Evolutionary conservation across 2,329 filamentous ascomycete species (phyloP).

Genomic region (Colletotrichum phormii): DNA sequence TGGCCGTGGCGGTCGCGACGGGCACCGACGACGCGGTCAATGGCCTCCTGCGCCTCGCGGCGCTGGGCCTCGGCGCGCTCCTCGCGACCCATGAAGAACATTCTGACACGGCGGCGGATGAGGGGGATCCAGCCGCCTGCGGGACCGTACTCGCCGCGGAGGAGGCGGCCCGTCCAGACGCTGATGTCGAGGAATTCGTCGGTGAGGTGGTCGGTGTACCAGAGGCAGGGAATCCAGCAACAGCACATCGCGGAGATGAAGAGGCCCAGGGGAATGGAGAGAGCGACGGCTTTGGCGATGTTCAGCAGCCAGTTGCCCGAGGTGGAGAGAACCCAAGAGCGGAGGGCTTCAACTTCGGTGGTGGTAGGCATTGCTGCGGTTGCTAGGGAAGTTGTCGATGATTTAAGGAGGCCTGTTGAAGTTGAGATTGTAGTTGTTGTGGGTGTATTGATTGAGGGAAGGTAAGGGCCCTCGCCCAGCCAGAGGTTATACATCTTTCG

Average conservation of each 20-base stretch:
- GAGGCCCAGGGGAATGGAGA: conserved; percentile 33
- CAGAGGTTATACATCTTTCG: not conserved
- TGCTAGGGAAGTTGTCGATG: not conserved
- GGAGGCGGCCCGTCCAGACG: not conserved
- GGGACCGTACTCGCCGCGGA: conserved; percentile 1
- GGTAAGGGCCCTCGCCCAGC: not conserved
- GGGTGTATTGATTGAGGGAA: not conserved
- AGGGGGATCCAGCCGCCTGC: not conserved
- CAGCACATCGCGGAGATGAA: conserved; percentile 36
- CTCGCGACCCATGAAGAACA: not conserved
- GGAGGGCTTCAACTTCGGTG: not conserved
- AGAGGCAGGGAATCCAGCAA: conserved; percentile 38
- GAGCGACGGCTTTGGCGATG: conserved; percentile 33
- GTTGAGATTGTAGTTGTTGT: not conserved
- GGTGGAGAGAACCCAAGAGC: conserved; percentile 13
- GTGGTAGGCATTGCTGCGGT: not conserved
- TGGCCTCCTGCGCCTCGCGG: not conserved
- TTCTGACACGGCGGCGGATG: not conserved
- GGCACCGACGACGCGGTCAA: not conserved
- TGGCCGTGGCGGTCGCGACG: not conserved
- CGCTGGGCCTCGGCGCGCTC: not conserved
- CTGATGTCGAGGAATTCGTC: not conserved
- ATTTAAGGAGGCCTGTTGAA: not conserved
- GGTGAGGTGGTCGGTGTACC: conserved; percentile 22
- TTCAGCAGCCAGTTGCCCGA: conserved; percentile 1